Evolutionary conservation across 164 flowering plant species (phyloP), one percentile per base, ranked within the genome.

Genomic region (Cinnamomum micranthum): DNA sequence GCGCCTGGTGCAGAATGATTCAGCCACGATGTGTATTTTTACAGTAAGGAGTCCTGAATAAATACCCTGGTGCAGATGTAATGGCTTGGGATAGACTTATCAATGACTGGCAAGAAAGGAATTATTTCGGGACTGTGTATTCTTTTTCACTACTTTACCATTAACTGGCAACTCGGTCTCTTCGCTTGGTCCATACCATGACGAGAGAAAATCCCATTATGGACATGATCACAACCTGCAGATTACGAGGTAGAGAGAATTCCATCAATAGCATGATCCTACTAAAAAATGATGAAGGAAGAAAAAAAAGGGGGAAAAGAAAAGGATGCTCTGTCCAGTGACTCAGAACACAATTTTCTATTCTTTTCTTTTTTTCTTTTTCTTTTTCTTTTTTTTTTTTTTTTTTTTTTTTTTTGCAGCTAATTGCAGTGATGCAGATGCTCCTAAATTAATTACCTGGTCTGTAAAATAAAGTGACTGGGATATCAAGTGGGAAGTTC

Each of bases 151-250:
- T 5, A 70, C 6, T 13, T 22, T 5, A 14, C 63, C 50, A 65
- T 73, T 72, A 71, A 28, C 50, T 63, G 35, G 47, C 2, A 65
- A 23, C 58, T 55, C 22, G 50, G 52, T 74, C 81, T 74, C 82
- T 87, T 73, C 79, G 87, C 84, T 84, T 89, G 15, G 87, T 75
- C 99, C 97, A 95, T 70, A 95, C 24, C 97, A 90, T 88, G 62
- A 95, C 99, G 35, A 95, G 90, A 70, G 89, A 81, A 80, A 95
- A 95, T 47, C 96, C 99, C 97, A 95, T 93, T 86, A 95, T 81
- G 33, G 97, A 92, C 99, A 95, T 95, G 70, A 92, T 80, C n/a
- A 91, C 94, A 66, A 91, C 91, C 97, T 92, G 86, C 84, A 84
- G 20, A 33, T 31, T 15, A 14, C 5, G 13, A 55, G 60, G 60